Conservation (phyloP, 768 basidiomycete genomes). For the Steccherinum ochraceum region DNA sequence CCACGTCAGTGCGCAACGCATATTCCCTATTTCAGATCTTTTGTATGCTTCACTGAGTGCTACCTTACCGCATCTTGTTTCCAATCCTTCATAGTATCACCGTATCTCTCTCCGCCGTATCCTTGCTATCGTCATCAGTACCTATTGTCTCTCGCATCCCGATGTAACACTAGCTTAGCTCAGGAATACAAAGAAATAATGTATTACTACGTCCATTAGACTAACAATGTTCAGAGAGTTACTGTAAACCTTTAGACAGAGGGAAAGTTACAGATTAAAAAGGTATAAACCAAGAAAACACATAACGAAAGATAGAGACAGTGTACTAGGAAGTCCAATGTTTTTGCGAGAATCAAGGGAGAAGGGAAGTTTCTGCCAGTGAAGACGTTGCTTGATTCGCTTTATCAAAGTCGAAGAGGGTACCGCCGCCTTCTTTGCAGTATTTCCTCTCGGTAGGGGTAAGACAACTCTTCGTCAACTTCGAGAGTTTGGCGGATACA, state of each 20-base stretch:
- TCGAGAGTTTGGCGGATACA: neutral
- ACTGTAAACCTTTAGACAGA: neutral
- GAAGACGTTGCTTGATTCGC: neutral
- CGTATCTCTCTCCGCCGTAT: constrained; percentile 5
- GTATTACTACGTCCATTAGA: neutral
- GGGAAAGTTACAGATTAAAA: neutral
- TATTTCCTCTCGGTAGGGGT: neutral
- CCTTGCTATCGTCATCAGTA: neutral
- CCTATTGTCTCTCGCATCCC: constrained; percentile 7
- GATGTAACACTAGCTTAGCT: constrained; percentile 14
- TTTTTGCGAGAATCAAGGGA: no score
- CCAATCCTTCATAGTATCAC: neutral
- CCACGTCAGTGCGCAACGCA: neutral
- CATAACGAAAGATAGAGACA: neutral
- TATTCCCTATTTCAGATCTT: neutral
- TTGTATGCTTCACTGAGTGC: constrained; percentile 12
- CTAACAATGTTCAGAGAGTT: neutral
- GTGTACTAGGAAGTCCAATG: neutral
- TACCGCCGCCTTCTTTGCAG: neutral
- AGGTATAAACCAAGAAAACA: neutral
- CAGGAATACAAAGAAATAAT: neutral
- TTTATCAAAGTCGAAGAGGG: neutral
- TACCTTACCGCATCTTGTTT: constrained; percentile 2
- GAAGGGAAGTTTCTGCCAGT: no score
- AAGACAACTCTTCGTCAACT: neutral